Percentiles rank a stretch among this genome's conserved stretches.
Evolutionary conservation across 2,329 filamentous ascomycete species (phyloP).

Genomic region (Aspergillus eucalypticola): DNA sequence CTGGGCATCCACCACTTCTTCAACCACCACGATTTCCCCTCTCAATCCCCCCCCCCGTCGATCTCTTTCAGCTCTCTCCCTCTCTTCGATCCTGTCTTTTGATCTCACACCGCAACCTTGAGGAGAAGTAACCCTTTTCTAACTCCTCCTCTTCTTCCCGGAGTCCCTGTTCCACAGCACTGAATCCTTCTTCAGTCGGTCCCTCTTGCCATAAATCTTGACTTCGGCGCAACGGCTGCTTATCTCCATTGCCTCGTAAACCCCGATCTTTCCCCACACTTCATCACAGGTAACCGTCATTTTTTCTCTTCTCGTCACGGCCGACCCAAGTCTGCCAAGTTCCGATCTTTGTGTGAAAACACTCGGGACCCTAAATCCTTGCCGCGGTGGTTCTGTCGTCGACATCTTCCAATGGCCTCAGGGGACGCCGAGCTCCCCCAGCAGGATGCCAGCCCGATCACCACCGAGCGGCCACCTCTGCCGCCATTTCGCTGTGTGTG

Average conservation of each 20-base stretch:
- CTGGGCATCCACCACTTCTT: background rate
- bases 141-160: background rate
- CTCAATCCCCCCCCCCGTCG: background rate
- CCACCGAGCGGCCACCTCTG: slow-evolving; percentile 15
- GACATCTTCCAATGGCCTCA: slow-evolving; percentile 25
- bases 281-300: slow-evolving; percentile 22
- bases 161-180: background rate
- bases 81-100: background rate
- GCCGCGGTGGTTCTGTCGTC: background rate
- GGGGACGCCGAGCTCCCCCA: slow-evolving; percentile 19
- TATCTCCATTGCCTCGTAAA: slow-evolving; percentile 6
- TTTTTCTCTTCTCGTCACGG: background rate
- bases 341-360: background rate
- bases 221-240: background rate
- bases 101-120: background rate
- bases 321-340: background rate
- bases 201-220: background rate
- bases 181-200: background rate
- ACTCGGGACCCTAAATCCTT: slow-evolving; percentile 3
- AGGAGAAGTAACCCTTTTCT: background rate
- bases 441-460: slow-evolving; percentile 21
- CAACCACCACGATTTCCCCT: background rate
- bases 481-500: slow-evolving; percentile 31
- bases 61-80: background rate
- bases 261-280: slow-evolving; percentile 23